These are phyloP conservation scores for Corniculantispora saksenae DNA, from an alignment of 2,329 filamentous ascomycete genomes.

Conservation along the genomic window DNA sequence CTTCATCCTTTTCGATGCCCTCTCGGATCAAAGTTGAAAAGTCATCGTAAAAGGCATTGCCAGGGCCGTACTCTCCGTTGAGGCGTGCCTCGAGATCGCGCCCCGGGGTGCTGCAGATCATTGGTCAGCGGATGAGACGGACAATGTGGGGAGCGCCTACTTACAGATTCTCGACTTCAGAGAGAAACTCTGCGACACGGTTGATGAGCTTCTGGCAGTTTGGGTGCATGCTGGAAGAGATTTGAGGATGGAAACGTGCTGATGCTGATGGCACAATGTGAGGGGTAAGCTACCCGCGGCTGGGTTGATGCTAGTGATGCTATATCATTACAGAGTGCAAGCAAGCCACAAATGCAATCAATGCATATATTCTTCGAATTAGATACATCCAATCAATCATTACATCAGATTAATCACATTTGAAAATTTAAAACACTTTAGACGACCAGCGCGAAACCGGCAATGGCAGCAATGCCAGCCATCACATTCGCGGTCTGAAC, in stretches of 20 bases:
- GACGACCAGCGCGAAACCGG: conserved; percentile 7
- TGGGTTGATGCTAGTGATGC: not conserved
- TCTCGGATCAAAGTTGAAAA: conserved; percentile 40
- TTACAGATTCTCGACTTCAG: conserved; percentile 13
- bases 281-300: conserved; percentile 3
- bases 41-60: conserved; percentile 44
- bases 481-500: conserved; percentile 11
- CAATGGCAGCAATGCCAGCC: conserved; percentile 15
- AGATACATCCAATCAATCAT: not conserved
- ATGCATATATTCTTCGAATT: not conserved
- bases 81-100: conserved; percentile 45
- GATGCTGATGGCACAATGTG: conserved; percentile 5
- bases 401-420: not conserved
- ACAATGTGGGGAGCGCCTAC: not conserved
- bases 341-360: not conserved
- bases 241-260: not conserved
- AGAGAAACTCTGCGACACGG: conserved; percentile 8
- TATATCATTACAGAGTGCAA: not conserved
- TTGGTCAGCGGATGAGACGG: not conserved
- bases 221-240: conserved; percentile 6
- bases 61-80: conserved; percentile 45
- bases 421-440: not conserved
- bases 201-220: conserved; percentile 14
- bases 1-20: conserved; percentile 40
- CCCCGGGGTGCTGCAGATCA: conserved; percentile 41